phyloP scores from a whole-genome alignment of 306 rosid genomes.

The Datisca glomerata region DNA sequence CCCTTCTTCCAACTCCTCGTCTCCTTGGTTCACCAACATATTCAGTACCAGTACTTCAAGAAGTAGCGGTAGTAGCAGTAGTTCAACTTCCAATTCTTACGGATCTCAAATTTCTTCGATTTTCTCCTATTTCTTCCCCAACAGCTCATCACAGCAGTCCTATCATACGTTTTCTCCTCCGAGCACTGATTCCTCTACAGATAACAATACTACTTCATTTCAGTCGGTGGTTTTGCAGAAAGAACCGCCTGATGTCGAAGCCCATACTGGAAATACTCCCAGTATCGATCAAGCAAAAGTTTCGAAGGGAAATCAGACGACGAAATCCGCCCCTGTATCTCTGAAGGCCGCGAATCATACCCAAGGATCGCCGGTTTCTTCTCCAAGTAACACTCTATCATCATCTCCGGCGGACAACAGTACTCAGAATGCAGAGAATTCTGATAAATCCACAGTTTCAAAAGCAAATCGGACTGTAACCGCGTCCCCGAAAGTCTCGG shows the following conservation, averaged over 20 bases:
- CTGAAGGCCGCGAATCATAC: not conserved
- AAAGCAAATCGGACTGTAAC: constrained; percentile 16
- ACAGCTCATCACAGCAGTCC: constrained; percentile 17
- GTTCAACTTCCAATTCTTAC: constrained; percentile 3
- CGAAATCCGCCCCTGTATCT: not conserved
- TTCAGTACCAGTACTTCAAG: constrained; percentile 12
- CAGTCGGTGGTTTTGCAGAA: not conserved
- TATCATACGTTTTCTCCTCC: constrained; percentile 4
- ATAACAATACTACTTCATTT: constrained; percentile 38
- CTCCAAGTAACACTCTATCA: not conserved
- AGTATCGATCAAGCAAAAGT: constrained; percentile 10
- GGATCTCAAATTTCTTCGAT: constrained; percentile 42
- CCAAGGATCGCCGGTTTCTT: constrained; percentile 3
- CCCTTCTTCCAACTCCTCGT: constrained; percentile 39
- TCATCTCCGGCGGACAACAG: constrained; percentile 8
- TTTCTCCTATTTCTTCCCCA: constrained; percentile 40
- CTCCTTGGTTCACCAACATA: constrained; percentile 55
- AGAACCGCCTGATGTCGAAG: constrained; percentile 3
- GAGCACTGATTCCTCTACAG: constrained; percentile 32
- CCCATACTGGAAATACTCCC: constrained; percentile 12
- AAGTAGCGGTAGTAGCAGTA: not conserved
- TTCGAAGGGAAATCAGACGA: constrained; percentile 25
- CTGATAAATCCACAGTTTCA: constrained; percentile 8
- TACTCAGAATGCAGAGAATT: constrained; percentile 4
- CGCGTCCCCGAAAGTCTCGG: constrained; percentile 5